Base-by-base conservation (phyloP, 1,284 basidiomycete species). In the Leccinum subfulvum region DNA sequence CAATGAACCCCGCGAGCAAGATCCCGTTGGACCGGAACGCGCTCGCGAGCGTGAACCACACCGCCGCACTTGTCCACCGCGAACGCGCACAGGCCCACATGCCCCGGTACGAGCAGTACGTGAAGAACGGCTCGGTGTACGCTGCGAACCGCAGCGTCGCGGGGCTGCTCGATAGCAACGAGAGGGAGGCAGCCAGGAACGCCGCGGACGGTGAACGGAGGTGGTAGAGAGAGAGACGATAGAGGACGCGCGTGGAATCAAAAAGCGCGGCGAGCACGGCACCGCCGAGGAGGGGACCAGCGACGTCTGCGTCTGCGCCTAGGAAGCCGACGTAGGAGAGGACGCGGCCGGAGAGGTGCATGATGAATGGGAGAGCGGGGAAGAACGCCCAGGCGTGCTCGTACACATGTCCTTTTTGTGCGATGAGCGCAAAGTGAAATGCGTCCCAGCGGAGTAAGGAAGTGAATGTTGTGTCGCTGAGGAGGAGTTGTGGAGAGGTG, bases 371-470 rank as follows among this genome's bases (percentile, higher is more conserved):
- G 56, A 84, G 76, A 1, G 87, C 93, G 2, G 92, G 91, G 66
- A 95, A 85, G 73, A 95, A 98, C 0, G 97, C 97, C 80, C 92
- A 91, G 69, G 92, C 83, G 70, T 97, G 84, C 74, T 98, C 97
- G 74, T 86, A 88, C 4, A 76, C 72, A 73, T 97, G 92, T 10
- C 84, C 84, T 16, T 85, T 76, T 13, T 80, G 67, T 0, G 92
- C 91, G 56, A 94, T 84, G 64, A 83, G 80, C 1, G 78, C 69
- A 73, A 95, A 98, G 76, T 98, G 90, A 63, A 98, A 82, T 2
- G 83, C 82, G 72, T 98, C 97, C 97, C 97, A 98, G 65, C 95
- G 86, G n/a, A 94, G 77, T 2, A 85, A 67, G 2, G 80, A 69
- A 11, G 71, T 75, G 0, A 72, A 41, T 26, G 58, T 53, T 7